Evolutionary conservation across 2,329 filamentous ascomycete species (phyloP).

Genomic region (Trichoderma aggressivum): DNA sequence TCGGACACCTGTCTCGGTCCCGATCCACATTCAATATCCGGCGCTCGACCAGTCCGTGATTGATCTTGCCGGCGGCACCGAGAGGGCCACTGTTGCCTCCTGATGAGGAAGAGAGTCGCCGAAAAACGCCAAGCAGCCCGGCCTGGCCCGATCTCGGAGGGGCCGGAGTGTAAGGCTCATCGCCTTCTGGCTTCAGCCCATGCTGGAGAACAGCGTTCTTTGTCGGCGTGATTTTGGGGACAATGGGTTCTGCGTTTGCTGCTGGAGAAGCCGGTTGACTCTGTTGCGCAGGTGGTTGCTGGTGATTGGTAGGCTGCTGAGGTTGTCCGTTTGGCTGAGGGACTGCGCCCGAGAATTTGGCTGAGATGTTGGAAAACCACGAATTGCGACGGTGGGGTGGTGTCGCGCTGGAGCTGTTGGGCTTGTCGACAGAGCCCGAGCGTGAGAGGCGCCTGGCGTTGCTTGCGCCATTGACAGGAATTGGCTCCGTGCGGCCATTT

Average conservation of each 20-base stretch:
- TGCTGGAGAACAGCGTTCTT: slow-evolving; percentile 60
- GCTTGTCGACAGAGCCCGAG: slow-evolving; percentile 37
- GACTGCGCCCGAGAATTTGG: slow-evolving; percentile 76
- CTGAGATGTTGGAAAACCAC: slow-evolving; percentile 91
- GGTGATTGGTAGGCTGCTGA: background rate
- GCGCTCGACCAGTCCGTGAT: slow-evolving; percentile 72
- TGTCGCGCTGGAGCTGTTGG: slow-evolving; percentile 28
- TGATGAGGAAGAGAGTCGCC: slow-evolving; percentile 70
- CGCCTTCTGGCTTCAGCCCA: slow-evolving; percentile 53
- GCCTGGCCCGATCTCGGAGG: slow-evolving; percentile 66
- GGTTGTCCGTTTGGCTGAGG: slow-evolving; percentile 29
- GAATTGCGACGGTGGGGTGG: slow-evolving; percentile 63
- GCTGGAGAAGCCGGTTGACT: slow-evolving; percentile 25
- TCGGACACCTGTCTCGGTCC: slow-evolving; percentile 71
- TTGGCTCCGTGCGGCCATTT: slow-evolving; percentile 24
- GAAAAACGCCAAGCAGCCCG: slow-evolving; percentile 77
- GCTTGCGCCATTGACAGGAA: slow-evolving; percentile 26
- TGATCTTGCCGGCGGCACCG: slow-evolving; percentile 28
- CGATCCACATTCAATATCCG: slow-evolving; percentile 81
- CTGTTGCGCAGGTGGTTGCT: slow-evolving; percentile 20
- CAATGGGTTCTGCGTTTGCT: slow-evolving; percentile 30
- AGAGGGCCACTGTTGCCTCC: slow-evolving; percentile 34
- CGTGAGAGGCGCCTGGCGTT: slow-evolving; percentile 30
- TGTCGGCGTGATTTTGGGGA: slow-evolving; percentile 47
- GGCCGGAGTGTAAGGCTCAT: slow-evolving; percentile 68